phyloP scores from a whole-genome alignment of 2,329 filamentous ascomycete genomes.

The Knufia fluminis region DNA sequence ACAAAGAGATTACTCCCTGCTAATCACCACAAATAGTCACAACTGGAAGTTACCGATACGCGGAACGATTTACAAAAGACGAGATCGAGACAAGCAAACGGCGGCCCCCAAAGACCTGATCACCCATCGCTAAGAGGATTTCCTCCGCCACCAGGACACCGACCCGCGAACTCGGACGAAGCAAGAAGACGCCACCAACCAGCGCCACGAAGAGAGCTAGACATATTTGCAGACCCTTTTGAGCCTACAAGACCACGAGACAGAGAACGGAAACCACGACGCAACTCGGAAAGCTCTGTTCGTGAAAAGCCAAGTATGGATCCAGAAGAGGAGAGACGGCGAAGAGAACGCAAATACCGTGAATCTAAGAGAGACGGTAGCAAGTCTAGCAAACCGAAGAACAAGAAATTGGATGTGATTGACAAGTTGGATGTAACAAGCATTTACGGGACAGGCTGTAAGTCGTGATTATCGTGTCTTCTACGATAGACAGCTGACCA shows the following conservation, averaged over 20 bases:
- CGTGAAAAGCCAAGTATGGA: constrained; percentile 43
- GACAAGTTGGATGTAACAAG: constrained; percentile 94
- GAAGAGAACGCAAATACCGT: constrained; percentile 40
- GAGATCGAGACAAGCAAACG: constrained; percentile 45
- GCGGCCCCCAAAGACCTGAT: constrained; percentile 34
- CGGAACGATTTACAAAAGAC: constrained; percentile 1
- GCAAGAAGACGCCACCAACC: constrained; percentile 24
- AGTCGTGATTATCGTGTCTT: constrained; percentile 31
- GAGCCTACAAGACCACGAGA: constrained; percentile 27
- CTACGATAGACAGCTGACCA: constrained; percentile 2
- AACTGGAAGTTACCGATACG: constrained; percentile 10
- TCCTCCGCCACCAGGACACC: constrained; percentile 22
- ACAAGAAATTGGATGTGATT: constrained; percentile 65
- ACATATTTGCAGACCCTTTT: constrained; percentile 42
- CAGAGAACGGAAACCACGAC: constrained; percentile 40
- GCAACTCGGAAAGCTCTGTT: constrained; percentile 56
- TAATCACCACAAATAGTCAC: constrained; percentile 13
- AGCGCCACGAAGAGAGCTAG: constrained; percentile 29
- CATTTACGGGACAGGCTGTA: constrained; percentile 86
- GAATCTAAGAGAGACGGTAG: constrained; percentile 33
- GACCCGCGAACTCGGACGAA: constrained; percentile 27
- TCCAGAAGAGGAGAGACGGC: constrained; percentile 41
- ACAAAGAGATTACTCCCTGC: background rate
- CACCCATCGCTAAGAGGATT: constrained; percentile 25
- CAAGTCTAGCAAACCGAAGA: constrained; percentile 31